phyloP scores from a whole-genome alignment of 345 rosid genomes.

The Mercurialis annua region DNA sequence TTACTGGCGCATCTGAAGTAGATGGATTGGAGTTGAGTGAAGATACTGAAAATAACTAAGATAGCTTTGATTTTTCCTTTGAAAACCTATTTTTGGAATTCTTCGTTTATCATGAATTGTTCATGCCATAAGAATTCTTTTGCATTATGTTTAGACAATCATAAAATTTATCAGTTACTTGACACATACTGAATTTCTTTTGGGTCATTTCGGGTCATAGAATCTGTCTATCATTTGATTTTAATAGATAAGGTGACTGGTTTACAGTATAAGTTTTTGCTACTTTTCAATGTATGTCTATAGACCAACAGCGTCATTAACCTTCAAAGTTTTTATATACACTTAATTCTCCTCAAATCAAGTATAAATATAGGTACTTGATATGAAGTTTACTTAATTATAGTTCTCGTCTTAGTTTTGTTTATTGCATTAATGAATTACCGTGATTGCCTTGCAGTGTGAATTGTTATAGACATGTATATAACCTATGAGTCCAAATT shows the following conservation, averaged over 20 bases:
- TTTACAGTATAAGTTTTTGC: neutral
- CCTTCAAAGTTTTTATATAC: neutral
- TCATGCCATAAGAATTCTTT: neutral
- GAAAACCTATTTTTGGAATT: neutral
- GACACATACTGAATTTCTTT: neutral
- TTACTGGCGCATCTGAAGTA: neutral
- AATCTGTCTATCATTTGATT: neutral
- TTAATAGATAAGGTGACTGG: neutral
- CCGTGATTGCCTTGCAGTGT: no score
- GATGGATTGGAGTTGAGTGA: neutral
- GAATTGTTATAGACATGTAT: no score
- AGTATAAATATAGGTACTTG: no score
- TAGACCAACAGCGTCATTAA: no score
- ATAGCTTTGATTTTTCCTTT: neutral
- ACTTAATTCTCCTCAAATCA: neutral
- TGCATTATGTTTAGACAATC: neutral
- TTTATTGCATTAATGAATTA: no score
- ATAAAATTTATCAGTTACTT: neutral
- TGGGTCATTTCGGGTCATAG: neutral
- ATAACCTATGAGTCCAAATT: no score
- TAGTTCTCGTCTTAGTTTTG: no score
- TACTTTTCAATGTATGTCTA: neutral
- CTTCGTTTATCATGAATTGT: neutral
- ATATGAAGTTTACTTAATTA: no score
- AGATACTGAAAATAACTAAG: conserved; percentile 2